Conservation (phyloP, 1,284 basidiomycete species). For the Puccinia novopanici region DNA sequence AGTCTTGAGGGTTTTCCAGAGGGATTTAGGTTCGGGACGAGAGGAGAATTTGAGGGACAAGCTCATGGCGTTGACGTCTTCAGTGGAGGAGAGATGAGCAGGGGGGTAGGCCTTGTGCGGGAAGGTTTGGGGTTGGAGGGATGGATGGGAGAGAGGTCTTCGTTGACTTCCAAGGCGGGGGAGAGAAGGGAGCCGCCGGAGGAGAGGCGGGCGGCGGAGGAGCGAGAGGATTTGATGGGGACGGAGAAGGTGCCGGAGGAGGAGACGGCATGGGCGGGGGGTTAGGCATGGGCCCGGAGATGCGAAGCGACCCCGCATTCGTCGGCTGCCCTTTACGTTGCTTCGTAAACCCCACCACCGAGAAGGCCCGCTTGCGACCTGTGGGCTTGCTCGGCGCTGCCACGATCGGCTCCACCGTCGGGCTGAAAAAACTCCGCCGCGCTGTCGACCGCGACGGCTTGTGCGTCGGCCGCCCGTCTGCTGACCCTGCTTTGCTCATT, state of each 20-base stretch:
- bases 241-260: constrained; percentile 13
- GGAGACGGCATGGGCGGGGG: not conserved
- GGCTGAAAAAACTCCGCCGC: not conserved
- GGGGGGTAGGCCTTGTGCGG: no score
- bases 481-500: not conserved
- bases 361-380: constrained; percentile 28
- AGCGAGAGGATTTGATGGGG: not conserved
- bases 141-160: not conserved
- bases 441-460: no score
- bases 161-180: not conserved
- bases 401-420: not conserved
- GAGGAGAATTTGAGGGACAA: not conserved
- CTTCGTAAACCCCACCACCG: constrained; percentile 4
- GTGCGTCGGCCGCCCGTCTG: not conserved
- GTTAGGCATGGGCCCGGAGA: not conserved
- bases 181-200: not conserved
- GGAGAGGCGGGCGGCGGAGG: not conserved
- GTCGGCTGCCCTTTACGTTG: not conserved
- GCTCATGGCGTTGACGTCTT: not conserved
- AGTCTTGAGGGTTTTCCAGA: constrained; percentile 33
- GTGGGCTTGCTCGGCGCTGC: not conserved
- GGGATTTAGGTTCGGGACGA: constrained; percentile 13
- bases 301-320: not conserved
- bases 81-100: not conserved
- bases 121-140: not conserved